Percentiles rank a stretch among this genome's conserved stretches.
phyloP scores from a whole-genome alignment of 164 flowering plant genomes.

The Nymphaea colorata region DNA sequence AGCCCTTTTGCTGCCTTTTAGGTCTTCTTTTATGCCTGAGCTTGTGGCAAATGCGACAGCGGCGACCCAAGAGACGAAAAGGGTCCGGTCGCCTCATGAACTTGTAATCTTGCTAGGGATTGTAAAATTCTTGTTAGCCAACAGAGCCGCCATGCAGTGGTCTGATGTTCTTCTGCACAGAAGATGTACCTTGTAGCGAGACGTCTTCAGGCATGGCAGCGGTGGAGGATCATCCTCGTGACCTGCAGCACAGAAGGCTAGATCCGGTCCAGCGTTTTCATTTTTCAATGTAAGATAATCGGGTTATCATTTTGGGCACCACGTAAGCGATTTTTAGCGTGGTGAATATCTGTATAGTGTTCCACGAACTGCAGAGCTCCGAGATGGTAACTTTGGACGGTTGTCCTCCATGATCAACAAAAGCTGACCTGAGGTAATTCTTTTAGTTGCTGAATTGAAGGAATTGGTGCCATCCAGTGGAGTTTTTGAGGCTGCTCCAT shows the following conservation, averaged over 20 bases:
- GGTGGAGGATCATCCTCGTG: conserved; percentile 4
- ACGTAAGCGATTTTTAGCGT: too few species aligned
- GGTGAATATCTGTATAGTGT: not conserved
- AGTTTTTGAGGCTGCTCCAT: too few species aligned
- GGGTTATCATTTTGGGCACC: too few species aligned
- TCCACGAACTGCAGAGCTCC: not conserved
- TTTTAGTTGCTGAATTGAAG: too few species aligned
- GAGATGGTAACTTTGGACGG: too few species aligned
- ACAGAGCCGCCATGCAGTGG: too few species aligned
- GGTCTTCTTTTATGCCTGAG: conserved; percentile 63
- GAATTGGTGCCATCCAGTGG: too few species aligned
- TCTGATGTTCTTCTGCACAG: not conserved
- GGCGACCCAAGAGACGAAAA: conserved; percentile 65
- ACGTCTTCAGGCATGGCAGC: conserved; percentile 1
- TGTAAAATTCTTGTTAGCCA: too few species aligned
- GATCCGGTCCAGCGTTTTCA: not conserved
- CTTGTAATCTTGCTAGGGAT: conserved; percentile 11
- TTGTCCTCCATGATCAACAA: too few species aligned
- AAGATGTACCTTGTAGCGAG: not conserved
- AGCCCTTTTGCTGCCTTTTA: conserved; percentile 12
- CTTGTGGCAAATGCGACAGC: conserved; percentile 71
- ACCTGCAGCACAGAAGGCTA: conserved; percentile 1
- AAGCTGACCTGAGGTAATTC: too few species aligned
- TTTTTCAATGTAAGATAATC: not conserved
- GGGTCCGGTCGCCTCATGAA: conserved; percentile 39